phyloP scores from a whole-genome alignment of 306 rosid species.

The Astragalus glycyphyllos region DNA sequence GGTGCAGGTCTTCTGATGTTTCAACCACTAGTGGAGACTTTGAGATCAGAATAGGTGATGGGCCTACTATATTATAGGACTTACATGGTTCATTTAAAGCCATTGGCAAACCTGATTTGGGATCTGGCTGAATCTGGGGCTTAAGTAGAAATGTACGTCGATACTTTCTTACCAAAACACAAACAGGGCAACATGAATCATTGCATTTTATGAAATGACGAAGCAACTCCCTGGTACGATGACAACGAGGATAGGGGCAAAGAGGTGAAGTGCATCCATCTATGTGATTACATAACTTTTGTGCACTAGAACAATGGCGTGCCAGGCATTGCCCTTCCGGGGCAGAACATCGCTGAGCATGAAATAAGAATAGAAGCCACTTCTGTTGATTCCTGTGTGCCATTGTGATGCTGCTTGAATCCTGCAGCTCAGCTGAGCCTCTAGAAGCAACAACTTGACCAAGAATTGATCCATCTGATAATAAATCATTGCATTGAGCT shows the following conservation, averaged over 20 bases:
- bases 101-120: slow-evolving; percentile 60
- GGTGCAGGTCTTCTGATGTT: slow-evolving; percentile 71
- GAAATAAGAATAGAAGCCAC: slow-evolving; percentile 92
- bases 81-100: slow-evolving; percentile 62
- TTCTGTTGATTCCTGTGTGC: slow-evolving; percentile 75
- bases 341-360: slow-evolving; percentile 79
- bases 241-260: slow-evolving; percentile 73
- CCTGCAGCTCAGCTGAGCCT: slow-evolving; percentile 54
- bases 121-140: slow-evolving; percentile 43
- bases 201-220: slow-evolving; percentile 71
- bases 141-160: slow-evolving; percentile 50
- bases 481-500: slow-evolving; percentile 84
- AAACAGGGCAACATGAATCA: slow-evolving; percentile 80
- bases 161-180: slow-evolving; percentile 71
- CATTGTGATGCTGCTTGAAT: slow-evolving; percentile 38
- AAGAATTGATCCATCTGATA: slow-evolving; percentile 66
- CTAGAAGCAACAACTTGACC: slow-evolving; percentile 64
- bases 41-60: slow-evolving; percentile 53
- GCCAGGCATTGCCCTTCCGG: slow-evolving; percentile 86
- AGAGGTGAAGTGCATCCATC: slow-evolving; percentile 52
- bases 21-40: slow-evolving; percentile 56
- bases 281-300: slow-evolving; percentile 77
- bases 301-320: slow-evolving; percentile 63
- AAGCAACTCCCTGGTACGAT: slow-evolving; percentile 68
- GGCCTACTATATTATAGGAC: slow-evolving; percentile 54